Conservation (phyloP, 306 rosid genomes). For the Dalbergia cochinchinensis region DNA sequence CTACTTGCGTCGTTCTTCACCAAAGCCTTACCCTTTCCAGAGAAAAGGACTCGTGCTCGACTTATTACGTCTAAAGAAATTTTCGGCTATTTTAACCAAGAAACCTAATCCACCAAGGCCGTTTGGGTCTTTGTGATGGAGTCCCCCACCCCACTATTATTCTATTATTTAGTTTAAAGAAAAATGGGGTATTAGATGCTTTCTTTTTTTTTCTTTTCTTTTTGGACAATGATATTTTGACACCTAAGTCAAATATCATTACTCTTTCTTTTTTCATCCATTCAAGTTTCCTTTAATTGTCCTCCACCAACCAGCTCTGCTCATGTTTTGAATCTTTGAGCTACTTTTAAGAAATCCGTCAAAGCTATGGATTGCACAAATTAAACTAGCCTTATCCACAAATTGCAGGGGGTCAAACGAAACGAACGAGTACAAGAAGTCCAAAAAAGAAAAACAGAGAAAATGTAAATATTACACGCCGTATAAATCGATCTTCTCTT, state of each 20-base stretch:
- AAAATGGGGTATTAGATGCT: slow-evolving; percentile 31
- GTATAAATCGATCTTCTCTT: background rate
- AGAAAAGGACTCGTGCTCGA: slow-evolving; percentile 37
- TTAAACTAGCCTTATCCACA: slow-evolving; percentile 36
- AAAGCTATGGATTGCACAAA: slow-evolving; percentile 22
- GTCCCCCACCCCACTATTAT: slow-evolving; percentile 26
- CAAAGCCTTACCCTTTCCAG: slow-evolving; percentile 4
- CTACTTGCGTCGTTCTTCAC: slow-evolving; percentile 11
- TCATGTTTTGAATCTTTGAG: slow-evolving; percentile 37
- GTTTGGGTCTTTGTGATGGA: slow-evolving; percentile 34
- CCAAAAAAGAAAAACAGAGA: background rate
- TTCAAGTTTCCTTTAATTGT: slow-evolving; percentile 41
- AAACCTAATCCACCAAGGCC: slow-evolving; percentile 49
- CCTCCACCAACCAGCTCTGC: slow-evolving; percentile 41
- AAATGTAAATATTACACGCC: background rate
- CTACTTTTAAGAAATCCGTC: slow-evolving; percentile 32
- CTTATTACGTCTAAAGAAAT: slow-evolving; percentile 10
- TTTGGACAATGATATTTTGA: too few relatives aligned
- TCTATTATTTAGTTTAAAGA: slow-evolving; percentile 26
- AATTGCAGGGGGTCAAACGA: slow-evolving; percentile 8
- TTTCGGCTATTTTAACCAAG: slow-evolving; percentile 2
- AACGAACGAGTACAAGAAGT: background rate
- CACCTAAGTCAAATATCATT: too few relatives aligned
- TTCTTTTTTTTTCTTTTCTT: too few relatives aligned
- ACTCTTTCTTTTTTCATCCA: slow-evolving; percentile 37